These are phyloP conservation scores for Phytophthora brassicae DNA, from an alignment of 352 stramenopile genomes.

Conservation along the genomic window DNA sequence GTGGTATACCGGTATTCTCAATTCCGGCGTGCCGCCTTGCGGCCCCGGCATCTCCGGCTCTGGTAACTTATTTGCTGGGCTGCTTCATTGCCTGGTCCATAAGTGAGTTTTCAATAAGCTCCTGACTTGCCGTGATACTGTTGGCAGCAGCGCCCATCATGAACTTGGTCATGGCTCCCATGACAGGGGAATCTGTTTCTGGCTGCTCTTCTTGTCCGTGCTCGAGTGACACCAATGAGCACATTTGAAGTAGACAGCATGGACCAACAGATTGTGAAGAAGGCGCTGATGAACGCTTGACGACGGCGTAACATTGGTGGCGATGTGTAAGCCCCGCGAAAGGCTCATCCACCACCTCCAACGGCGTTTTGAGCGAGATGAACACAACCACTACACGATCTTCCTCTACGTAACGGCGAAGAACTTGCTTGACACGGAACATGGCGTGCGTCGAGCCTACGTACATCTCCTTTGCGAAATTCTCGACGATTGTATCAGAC, in stretches of 20 bases:
- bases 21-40: too few species aligned
- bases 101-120: constrained; percentile 41
- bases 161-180: constrained; percentile 42
- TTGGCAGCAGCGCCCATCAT: constrained; percentile 39
- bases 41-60: too few species aligned
- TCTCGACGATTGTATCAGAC: constrained; percentile 43
- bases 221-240: constrained; percentile 36
- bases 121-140: constrained; percentile 35
- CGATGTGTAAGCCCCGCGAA: constrained; percentile 35
- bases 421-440: constrained; percentile 40
- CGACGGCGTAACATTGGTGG: constrained; percentile 38
- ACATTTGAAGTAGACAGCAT: constrained; percentile 54
- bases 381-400: constrained; percentile 38
- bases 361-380: constrained; percentile 34
- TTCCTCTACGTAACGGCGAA: constrained; percentile 37
- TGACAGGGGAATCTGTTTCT: constrained; percentile 32
- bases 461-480: constrained; percentile 42
- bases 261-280: constrained; percentile 25
- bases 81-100: constrained; percentile 33
- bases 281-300: constrained; percentile 25
- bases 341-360: constrained; percentile 32
- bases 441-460: constrained; percentile 36
- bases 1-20: too few species aligned
- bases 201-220: constrained; percentile 28
- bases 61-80: constrained; percentile 4